Conservation (phyloP, 140 eudicot genomes). For the Anethum foeniculum region DNA sequence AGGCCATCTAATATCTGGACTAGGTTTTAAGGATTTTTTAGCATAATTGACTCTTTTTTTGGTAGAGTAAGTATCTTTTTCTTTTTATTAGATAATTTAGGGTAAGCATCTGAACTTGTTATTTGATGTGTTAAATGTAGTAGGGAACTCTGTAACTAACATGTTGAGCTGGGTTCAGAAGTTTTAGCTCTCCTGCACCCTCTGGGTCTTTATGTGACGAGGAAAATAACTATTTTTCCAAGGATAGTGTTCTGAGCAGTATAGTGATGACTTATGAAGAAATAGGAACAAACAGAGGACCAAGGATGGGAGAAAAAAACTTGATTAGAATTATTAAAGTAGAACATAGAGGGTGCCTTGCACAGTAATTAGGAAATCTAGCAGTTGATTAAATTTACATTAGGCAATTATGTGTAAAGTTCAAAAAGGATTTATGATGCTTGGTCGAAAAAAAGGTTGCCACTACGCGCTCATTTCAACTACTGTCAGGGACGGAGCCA, state of each 20-base stretch:
- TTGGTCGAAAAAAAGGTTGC: neutral
- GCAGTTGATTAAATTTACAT: too few species aligned
- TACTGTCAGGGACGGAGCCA: neutral
- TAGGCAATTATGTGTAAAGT: neutral
- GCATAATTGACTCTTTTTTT: neutral
- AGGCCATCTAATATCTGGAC: neutral
- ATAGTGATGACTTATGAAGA: neutral
- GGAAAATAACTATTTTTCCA: neutral
- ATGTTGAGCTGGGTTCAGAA: too few species aligned
- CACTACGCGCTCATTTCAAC: too few species aligned
- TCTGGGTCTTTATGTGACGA: neutral
- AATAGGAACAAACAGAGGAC: neutral
- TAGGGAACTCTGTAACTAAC: too few species aligned
- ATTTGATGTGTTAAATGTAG: too few species aligned
- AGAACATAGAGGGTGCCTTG: neutral
- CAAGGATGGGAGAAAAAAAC: neutral
- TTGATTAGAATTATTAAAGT: neutral
- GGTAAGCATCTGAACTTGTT: too few species aligned
- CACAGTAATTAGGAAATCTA: too few species aligned
- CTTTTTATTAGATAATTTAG: too few species aligned
- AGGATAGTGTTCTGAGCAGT: neutral
- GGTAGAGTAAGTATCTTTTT: neutral
- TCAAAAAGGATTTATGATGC: neutral
- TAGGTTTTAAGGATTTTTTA: neutral
- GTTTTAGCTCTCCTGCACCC: too few species aligned